A percentile compares a stretch with the other conserved stretches of the same genome.
phyloP scores from a whole-genome alignment of 1,284 basidiomycete species.

The Flammula alnicola region DNA sequence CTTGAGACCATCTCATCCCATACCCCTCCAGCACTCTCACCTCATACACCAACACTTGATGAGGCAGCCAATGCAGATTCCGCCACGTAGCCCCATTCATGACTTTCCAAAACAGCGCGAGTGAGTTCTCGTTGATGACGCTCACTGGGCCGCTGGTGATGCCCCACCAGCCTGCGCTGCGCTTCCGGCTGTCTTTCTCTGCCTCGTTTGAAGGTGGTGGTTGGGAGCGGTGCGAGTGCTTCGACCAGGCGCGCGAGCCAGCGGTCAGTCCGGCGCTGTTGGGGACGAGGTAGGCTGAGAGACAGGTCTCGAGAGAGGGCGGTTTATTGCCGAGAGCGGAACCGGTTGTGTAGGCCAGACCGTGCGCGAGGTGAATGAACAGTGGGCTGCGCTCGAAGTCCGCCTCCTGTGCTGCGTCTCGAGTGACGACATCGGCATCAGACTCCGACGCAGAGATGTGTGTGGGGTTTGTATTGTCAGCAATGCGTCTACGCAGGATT shows the following conservation, averaged over 20 bases:
- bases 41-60: slow-evolving; percentile 61
- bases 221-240: slow-evolving; percentile 58
- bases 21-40: slow-evolving; percentile 59
- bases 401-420: not conserved
- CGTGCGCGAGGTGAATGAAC: slow-evolving; percentile 48
- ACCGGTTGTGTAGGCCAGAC: slow-evolving; percentile 58
- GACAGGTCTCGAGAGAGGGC: slow-evolving; percentile 47
- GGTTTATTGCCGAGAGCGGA: slow-evolving; percentile 59
- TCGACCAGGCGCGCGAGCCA: slow-evolving; percentile 64
- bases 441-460: too few species aligned
- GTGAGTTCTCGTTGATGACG: slow-evolving; percentile 52
- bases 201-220: slow-evolving; percentile 15
- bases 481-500: slow-evolving; percentile 19
- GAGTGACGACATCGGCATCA: too few species aligned
- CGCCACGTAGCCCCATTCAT: slow-evolving; percentile 54
- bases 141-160: slow-evolving; percentile 52
- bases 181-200: slow-evolving; percentile 16
- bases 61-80: slow-evolving; percentile 66
- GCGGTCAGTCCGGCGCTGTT: slow-evolving; percentile 54
- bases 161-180: slow-evolving; percentile 60
- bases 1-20: slow-evolving; percentile 67
- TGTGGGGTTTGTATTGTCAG: too few species aligned
- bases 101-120: slow-evolving; percentile 54
- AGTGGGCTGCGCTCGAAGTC: slow-evolving; percentile 31
- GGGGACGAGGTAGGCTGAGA: slow-evolving; percentile 48